These are phyloP conservation scores for Trypanosoma mega DNA, from an alignment of 208 protist species.

Conservation along the genomic window DNA sequence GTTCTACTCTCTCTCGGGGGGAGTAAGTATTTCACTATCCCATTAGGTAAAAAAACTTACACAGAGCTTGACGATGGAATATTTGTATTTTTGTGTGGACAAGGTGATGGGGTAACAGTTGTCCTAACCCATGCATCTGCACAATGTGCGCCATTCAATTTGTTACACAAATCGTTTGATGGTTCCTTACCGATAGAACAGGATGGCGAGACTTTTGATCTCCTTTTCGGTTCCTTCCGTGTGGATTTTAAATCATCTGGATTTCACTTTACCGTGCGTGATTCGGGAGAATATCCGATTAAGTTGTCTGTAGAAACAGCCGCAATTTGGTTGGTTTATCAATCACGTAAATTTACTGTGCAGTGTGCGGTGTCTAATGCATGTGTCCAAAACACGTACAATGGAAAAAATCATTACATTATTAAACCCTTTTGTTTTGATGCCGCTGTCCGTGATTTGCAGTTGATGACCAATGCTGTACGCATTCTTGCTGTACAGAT, in stretches of 20 bases:
- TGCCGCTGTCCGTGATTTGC: conserved; percentile 43
- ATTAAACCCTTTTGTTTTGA: conserved; percentile 48
- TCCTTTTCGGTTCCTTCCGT: conserved; percentile 18
- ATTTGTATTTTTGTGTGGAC: conserved; percentile 22
- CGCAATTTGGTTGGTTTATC: conserved; percentile 27
- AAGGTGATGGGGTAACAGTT: conserved; percentile 16
- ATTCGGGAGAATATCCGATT: conserved; percentile 23
- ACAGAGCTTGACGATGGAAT: conserved; percentile 29
- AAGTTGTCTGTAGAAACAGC: conserved; percentile 29
- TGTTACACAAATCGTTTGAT: neutral
- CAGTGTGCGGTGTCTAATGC: conserved; percentile 50
- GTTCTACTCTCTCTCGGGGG: conserved; percentile 26
- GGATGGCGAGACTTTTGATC: neutral
- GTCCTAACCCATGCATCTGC: conserved; percentile 9
- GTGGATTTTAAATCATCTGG: conserved; percentile 27
- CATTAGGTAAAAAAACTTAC: conserved; percentile 2
- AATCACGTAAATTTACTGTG: conserved; percentile 29
- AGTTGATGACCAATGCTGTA: conserved; percentile 18
- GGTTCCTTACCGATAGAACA: conserved; percentile 5
- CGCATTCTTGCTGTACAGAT: conserved; percentile 32
- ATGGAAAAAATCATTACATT: conserved; percentile 29
- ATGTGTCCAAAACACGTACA: conserved; percentile 36
- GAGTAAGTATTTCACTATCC: conserved; percentile 23
- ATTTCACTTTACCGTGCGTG: conserved; percentile 27
- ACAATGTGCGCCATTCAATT: neutral